Evolutionary conservation across 108 stramenopile species (phyloP), one percentile per base, ranked within the genome.

Genomic region (Thalassiosira profunda): DNA sequence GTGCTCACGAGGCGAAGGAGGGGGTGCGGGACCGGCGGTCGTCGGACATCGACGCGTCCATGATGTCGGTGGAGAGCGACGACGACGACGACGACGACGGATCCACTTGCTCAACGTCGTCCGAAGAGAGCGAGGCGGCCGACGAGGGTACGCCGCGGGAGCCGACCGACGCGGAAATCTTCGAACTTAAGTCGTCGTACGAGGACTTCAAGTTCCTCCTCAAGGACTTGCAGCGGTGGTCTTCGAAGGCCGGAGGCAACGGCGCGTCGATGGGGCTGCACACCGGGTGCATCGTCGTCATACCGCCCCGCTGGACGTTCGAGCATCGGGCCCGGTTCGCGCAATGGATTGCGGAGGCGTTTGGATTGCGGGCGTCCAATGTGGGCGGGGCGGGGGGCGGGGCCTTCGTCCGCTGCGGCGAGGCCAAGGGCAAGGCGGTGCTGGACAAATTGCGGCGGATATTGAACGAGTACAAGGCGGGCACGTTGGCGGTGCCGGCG

Each of bases 171-270:
- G 63, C 26, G 23, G 76, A 78, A 23, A 61, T 79, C 23, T 79
- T 87, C 33, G 57, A 78, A 21, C 47, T 67, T 18, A 92, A 88
- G 75, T 68, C 88, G 8, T 88, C 86, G 7, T 74, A 76, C 37
- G 74, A 88, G 2, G 91, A 91, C 59, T 49, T 95, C 14, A 83
- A 86, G 33, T 92, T 83, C 72, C 76, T 92, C n/a, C 52, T 77
- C 28, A 80, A 71, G 46, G 30, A 46, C 23, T 47, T 87, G 15
- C 76, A 71, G 24, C 72, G 71, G 25, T 76, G 70, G 76, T 49
- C 63, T 29, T 36, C 49, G 36, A 54, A 47, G 38, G n/a, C 31
- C 7, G 56, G 30, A 10, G 34, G 23, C 51, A 72, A 59, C 72
- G 52, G 63, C 57, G 69, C 56, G 71, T 71, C 77, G 6, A 68